Base-by-base conservation (phyloP, 2,329 filamentous ascomycete species). In the Basipetospora chlamydospora region DNA sequence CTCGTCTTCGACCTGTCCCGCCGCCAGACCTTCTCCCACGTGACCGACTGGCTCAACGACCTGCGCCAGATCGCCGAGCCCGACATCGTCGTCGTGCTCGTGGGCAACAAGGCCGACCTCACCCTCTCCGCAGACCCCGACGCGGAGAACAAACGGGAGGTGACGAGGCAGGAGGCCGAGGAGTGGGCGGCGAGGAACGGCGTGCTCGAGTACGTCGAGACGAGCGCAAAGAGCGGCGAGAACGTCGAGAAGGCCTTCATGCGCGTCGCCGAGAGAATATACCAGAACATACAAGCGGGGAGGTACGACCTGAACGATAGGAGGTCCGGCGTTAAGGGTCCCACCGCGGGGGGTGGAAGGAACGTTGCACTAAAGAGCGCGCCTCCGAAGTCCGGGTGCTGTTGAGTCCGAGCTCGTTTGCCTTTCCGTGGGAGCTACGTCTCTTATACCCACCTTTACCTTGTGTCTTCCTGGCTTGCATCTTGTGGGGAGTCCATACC, bases 1-100 rank as follows among this genome's bases (percentile, higher is more conserved):
- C 73, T 98, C 18, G 90, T 98, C 42, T 98, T 95, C 53, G 90
- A 98, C 58, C 88, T 98, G 45, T 83, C 83, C 20, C 73, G 90
- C 40, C 77, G 77, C 34, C 69, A 77, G 35, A 96, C 88, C 6
- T 96, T 96, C 53, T 63, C 75, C 42, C 86, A 88, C 49, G 88
- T 84, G 38, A 92, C 83, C 22, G 78, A 85, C 58, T 98, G 90
- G 90, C 75, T 96, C 30, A 77, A 88, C 50, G 90, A 98, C 60
- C 68, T 98, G 44, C 77, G 86, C 28, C 84, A 90, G 56, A 95
- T 96, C 48, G 90, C 90, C 34, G 90, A 96, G 59, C 84, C 90
- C 17, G 83, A 90, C 50, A 95, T 96, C 44, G 83, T 95, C 31
- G 83, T 96, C 12, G 78, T 98, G 15, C 64, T 98, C 5, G 90